These are phyloP conservation scores for Andrographis paniculata DNA, from an alignment of 305 asterid species.

Conservation along the genomic window DNA sequence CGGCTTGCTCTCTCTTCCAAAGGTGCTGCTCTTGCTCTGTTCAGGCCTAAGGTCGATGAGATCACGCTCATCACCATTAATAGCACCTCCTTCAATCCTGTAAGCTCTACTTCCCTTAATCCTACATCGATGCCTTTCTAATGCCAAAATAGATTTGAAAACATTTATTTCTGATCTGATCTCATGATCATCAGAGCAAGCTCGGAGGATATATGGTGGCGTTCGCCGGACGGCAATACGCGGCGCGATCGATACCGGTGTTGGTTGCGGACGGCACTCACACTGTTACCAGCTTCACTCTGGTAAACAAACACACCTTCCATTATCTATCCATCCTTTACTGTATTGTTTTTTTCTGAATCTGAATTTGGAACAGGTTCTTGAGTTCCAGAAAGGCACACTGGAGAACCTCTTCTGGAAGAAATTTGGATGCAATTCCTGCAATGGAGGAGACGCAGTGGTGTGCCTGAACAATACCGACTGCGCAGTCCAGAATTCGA, in stretches of 20 bases:
- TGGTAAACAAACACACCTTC: conserved; percentile 31
- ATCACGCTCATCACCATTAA: conserved; percentile 71
- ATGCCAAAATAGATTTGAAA: neutral
- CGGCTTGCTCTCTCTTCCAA: conserved; percentile 52
- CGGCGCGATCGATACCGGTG: conserved; percentile 77
- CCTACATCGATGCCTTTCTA: neutral
- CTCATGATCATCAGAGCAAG: conserved; percentile 26
- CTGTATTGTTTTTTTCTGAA: neutral
- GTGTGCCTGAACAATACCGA: conserved; percentile 73
- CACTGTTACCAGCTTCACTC: conserved; percentile 71
- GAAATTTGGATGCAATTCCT: conserved; percentile 57
- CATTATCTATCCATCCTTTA: neutral
- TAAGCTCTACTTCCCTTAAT: conserved; percentile 13
- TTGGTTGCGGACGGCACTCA: conserved; percentile 55
- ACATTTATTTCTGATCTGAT: neutral
- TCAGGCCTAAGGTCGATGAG: conserved; percentile 89
- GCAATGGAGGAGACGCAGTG: conserved; percentile 35
- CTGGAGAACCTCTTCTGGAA: conserved; percentile 79
- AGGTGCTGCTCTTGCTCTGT: conserved; percentile 48
- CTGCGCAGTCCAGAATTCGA: conserved; percentile 52
- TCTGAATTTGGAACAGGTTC: conserved; percentile 34
- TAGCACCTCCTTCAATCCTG: conserved; percentile 46
- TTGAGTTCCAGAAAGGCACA: conserved; percentile 74
- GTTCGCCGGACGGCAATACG: conserved; percentile 76
- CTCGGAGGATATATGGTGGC: conserved; percentile 81